Conservation (phyloP, 345 rosid species). For the Kernera saxatilis region DNA sequence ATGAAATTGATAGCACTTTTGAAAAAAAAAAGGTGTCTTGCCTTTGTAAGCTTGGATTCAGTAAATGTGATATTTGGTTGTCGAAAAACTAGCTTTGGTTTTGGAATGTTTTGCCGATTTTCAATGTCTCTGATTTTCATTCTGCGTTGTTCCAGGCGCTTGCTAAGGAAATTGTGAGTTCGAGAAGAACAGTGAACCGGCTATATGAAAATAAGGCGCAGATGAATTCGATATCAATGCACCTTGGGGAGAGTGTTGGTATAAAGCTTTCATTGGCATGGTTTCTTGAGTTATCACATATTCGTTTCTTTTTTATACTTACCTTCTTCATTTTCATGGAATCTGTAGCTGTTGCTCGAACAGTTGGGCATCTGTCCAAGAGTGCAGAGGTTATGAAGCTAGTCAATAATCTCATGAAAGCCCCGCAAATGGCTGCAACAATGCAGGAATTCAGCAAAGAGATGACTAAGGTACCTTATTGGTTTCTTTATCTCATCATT, state of each 20-base stretch:
- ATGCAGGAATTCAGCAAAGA: conserved; percentile 95
- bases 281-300: neutral
- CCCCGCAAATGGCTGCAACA: conserved; percentile 85
- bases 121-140: neutral
- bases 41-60: neutral
- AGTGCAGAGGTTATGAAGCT: conserved; percentile 97
- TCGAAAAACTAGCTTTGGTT: neutral
- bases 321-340: neutral
- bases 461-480: conserved; percentile 65
- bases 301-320: neutral
- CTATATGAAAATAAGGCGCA: conserved; percentile 90
- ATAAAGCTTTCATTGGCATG: conserved; percentile 15
- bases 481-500: neutral
- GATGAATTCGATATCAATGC: conserved; percentile 94
- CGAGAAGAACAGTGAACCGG: conserved; percentile 79
- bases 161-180: conserved; percentile 74
- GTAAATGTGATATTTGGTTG: neutral
- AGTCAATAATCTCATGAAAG: conserved; percentile 90
- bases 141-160: conserved; percentile 46
- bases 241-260: conserved; percentile 96
- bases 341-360: conserved; percentile 77
- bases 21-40: neutral
- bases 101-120: neutral
- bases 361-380: conserved; percentile 85
- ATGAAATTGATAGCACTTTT: neutral